Evolutionary conservation across 108 stramenopile species (phyloP).

Genomic region (Fistulifera solaris): DNA sequence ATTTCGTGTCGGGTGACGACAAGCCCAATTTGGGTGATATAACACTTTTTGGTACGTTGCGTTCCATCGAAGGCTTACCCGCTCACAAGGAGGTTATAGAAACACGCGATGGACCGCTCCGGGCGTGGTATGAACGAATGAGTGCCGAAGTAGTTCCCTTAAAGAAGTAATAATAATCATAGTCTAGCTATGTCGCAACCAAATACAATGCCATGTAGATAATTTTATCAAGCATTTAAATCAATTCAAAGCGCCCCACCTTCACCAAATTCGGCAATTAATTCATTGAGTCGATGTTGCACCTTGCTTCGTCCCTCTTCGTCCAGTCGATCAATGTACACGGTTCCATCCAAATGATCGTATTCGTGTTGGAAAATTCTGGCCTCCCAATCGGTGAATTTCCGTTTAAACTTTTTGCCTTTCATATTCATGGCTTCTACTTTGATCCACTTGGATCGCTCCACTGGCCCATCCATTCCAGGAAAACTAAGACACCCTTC

Average conservation of each 20-base stretch:
- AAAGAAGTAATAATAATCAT: background rate
- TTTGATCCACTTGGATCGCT: constrained; percentile 82
- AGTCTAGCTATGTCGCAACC: too few relatives aligned
- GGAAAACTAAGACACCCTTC: constrained; percentile 95
- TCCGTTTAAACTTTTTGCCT: constrained; percentile 67
- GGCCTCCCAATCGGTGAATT: constrained; percentile 75
- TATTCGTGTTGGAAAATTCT: constrained; percentile 97
- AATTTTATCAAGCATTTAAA: background rate
- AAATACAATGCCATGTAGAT: too few relatives aligned
- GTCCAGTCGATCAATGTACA: constrained; percentile 71
- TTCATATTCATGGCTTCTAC: constrained; percentile 67
- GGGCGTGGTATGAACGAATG: constrained; percentile 11
- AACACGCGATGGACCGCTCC: background rate
- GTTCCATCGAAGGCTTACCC: constrained; percentile 56
- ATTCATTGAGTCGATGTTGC: constrained; percentile 49
- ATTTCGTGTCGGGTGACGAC: constrained; percentile 15
- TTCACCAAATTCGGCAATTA: constrained; percentile 63
- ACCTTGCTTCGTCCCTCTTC: constrained; percentile 51
- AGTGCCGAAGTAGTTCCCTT: background rate
- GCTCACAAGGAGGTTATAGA: constrained; percentile 20
- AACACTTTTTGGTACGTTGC: constrained; percentile 76
- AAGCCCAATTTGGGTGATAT: constrained; percentile 64
- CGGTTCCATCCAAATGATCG: constrained; percentile 89
- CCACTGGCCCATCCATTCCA: constrained; percentile 79
- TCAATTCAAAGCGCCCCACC: constrained; percentile 47